Conservation (phyloP, 306 rosid genomes). For the Castanea crenata region DNA sequence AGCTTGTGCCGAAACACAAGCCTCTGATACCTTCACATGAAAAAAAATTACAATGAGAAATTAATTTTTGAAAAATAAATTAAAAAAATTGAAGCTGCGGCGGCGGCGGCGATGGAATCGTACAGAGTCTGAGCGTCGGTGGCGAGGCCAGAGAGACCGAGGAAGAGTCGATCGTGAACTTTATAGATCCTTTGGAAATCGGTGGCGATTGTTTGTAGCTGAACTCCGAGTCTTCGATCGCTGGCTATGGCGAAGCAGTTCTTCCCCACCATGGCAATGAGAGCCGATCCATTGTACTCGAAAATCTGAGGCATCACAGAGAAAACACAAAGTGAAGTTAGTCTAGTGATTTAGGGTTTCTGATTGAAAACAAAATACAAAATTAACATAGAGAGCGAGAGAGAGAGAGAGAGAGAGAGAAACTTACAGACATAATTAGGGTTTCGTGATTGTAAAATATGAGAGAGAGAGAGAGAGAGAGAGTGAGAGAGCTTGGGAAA, state of each 20-base stretch:
- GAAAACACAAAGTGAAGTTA: background rate
- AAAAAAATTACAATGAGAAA: background rate
- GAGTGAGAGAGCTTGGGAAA: background rate
- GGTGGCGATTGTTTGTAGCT: conserved; percentile 93
- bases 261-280: conserved; percentile 95
- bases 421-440: conserved; percentile 36
- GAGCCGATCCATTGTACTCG: conserved; percentile 97
- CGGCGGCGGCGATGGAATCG: background rate
- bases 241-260: conserved; percentile 97
- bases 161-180: conserved; percentile 71
- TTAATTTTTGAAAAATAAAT: background rate
- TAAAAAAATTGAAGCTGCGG: background rate
- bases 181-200: conserved; percentile 82
- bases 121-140: conserved; percentile 96
- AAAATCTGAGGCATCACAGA: conserved; percentile 41
- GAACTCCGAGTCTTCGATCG: conserved; percentile 96
- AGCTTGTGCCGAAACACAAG: conserved; percentile 82
- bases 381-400: background rate
- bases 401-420: too few relatives aligned
- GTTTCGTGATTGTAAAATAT: background rate
- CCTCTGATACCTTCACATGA: conserved; percentile 60
- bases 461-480: background rate
- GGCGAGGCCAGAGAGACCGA: conserved; percentile 93
- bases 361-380: background rate
- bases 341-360: background rate